These are phyloP conservation scores for Leishmania tarentolae DNA, from an alignment of 208 protist genomes.

Conservation along the genomic window DNA sequence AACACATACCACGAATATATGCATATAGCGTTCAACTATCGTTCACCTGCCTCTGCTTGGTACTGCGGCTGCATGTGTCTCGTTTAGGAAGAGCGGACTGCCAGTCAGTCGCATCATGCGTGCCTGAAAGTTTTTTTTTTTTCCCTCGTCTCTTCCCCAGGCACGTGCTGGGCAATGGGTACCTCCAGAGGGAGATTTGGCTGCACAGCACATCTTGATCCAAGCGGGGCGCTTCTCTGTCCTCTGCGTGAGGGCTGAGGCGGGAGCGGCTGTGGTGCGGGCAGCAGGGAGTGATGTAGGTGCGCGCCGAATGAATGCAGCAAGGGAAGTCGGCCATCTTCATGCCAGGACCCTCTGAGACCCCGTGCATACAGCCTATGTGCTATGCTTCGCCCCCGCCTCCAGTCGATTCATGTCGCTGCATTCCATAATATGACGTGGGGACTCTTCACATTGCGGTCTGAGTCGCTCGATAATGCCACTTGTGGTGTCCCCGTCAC, in stretches of 20 bases:
- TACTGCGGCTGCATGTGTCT: background rate
- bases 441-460: background rate
- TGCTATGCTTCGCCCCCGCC: background rate
- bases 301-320: background rate
- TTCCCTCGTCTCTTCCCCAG: background rate
- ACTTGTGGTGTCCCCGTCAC: background rate
- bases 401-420: background rate
- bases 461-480: background rate
- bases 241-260: background rate
- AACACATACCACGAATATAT: background rate
- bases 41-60: background rate
- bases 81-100: background rate
- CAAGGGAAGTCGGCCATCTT: background rate
- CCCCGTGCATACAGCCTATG: background rate
- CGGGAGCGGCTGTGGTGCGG: background rate
- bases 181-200: background rate
- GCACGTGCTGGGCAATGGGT: background rate
- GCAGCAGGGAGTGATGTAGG: background rate
- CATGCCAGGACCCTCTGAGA: background rate
- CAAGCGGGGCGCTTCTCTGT: background rate
- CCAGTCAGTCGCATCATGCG: background rate
- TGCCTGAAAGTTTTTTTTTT: too few relatives aligned
- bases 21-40: background rate
- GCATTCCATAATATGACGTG: background rate
- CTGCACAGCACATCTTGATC: background rate